phyloP scores from a whole-genome alignment of 768 basidiomycete genomes.

The Suillus subalutaceus region DNA sequence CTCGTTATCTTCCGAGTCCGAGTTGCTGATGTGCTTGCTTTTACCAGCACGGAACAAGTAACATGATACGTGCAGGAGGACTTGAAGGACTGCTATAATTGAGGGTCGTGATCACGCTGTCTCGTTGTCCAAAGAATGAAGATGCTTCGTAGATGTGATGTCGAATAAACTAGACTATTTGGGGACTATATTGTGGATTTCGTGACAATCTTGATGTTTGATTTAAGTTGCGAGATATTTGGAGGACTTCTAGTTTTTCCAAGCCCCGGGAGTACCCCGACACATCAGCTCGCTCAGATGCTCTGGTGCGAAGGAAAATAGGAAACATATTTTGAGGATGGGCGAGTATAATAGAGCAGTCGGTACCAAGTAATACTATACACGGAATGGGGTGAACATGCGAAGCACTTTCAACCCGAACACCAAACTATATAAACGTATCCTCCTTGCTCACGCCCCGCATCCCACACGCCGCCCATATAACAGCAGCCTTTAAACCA shows the following conservation, averaged over 20 bases:
- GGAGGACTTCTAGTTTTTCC: not conserved
- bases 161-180: not conserved
- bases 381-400: not conserved
- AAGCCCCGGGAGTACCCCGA: not conserved
- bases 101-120: too few relatives aligned
- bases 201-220: not conserved
- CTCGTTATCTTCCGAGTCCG: too few relatives aligned
- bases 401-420: not conserved
- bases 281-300: not conserved
- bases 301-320: not conserved
- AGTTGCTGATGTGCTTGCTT: too few relatives aligned
- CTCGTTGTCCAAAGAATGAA: too few relatives aligned
- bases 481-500: conserved; percentile 48
- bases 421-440: conserved; percentile 19
- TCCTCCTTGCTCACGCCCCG: conserved; percentile 37
- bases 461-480: conserved; percentile 52
- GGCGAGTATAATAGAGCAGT: not conserved
- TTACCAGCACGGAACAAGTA: too few relatives aligned
- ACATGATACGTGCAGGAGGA: too few relatives aligned
- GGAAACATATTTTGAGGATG: not conserved
- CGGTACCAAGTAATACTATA: not conserved
- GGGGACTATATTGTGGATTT: not conserved
- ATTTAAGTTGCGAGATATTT: not conserved
- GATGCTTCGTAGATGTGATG: not conserved
- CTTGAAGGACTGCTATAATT: too few relatives aligned